These are phyloP conservation scores for Calonectria pteridis DNA, from an alignment of 2,329 filamentous ascomycete species.

Conservation along the genomic window DNA sequence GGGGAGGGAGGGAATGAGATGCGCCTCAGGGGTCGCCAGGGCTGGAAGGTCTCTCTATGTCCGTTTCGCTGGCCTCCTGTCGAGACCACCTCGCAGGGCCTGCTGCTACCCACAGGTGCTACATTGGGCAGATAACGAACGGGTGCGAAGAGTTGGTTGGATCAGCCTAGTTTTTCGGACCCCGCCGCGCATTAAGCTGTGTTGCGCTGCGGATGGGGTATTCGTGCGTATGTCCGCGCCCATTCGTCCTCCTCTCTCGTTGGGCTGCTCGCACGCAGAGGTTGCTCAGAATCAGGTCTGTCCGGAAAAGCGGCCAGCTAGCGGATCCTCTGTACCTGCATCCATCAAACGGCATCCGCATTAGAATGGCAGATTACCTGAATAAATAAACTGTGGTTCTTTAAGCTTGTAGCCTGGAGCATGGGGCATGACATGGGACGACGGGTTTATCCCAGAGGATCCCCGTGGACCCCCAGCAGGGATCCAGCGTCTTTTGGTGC, in stretches of 20 bases:
- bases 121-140: not conserved
- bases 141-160: conserved; percentile 2
- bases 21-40: conserved; percentile 22
- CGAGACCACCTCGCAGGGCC: not conserved
- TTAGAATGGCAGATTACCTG: conserved; percentile 24
- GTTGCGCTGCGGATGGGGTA: not conserved
- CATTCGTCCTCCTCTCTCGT: not conserved
- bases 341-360: conserved; percentile 15
- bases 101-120: not conserved
- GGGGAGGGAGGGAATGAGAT: not conserved
- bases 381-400: conserved; percentile 1
- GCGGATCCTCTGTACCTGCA: conserved; percentile 13
- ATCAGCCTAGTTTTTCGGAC: not conserved
- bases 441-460: conserved; percentile 5
- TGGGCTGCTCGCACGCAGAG: not conserved
- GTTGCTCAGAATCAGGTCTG: not conserved
- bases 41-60: not conserved
- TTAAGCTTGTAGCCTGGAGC: conserved; percentile 12
- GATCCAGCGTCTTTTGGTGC: not conserved
- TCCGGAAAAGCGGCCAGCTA: not conserved
- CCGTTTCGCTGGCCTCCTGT: not conserved
- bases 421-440: conserved; percentile 20
- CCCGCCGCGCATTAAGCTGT: conserved; percentile 16
- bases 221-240: not conserved
- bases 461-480: not conserved